Conservation (phyloP, 768 basidiomycete species). For the Phylloporus sp. region DNA sequence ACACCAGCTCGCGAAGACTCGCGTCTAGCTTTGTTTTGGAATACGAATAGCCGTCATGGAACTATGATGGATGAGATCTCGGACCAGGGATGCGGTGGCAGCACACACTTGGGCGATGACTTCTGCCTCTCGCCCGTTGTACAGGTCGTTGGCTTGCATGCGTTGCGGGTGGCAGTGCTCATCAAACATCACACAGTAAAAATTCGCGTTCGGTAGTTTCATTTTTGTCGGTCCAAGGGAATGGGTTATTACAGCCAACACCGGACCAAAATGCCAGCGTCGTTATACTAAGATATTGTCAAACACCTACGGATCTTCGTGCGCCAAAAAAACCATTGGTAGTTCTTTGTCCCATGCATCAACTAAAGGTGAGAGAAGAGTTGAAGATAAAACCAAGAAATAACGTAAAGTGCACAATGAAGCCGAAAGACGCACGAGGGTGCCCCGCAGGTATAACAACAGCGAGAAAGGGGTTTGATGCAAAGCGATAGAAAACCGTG, state of each 20-base stretch:
- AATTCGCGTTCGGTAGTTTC: neutral
- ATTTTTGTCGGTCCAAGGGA: conserved; percentile 16
- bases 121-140: conserved; percentile 29
- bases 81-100: conserved; percentile 16
- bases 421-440: conserved; percentile 18
- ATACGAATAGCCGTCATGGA: conserved; percentile 50
- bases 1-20: conserved; percentile 46
- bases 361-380: conserved; percentile 6
- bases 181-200: neutral
- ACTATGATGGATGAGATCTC: conserved; percentile 34
- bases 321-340: conserved; percentile 11
- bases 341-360: conserved; percentile 16
- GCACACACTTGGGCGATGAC: conserved; percentile 25
- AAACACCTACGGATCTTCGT: conserved; percentile 16
- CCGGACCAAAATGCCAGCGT: conserved; percentile 25
- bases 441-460: conserved; percentile 12
- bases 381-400: conserved; percentile 23
- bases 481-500: conserved; percentile 25
- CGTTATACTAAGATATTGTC: conserved; percentile 21
- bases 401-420: conserved; percentile 17
- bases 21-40: conserved; percentile 31
- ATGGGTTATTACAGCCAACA: conserved; percentile 30
- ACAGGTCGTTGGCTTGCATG: conserved; percentile 21
- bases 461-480: conserved; percentile 16
- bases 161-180: conserved; percentile 21